A percentile compares a stretch with the other conserved stretches of the same genome.
phyloP scores from a whole-genome alignment of 345 rosid genomes.

The Anastatica hierochuntica region DNA sequence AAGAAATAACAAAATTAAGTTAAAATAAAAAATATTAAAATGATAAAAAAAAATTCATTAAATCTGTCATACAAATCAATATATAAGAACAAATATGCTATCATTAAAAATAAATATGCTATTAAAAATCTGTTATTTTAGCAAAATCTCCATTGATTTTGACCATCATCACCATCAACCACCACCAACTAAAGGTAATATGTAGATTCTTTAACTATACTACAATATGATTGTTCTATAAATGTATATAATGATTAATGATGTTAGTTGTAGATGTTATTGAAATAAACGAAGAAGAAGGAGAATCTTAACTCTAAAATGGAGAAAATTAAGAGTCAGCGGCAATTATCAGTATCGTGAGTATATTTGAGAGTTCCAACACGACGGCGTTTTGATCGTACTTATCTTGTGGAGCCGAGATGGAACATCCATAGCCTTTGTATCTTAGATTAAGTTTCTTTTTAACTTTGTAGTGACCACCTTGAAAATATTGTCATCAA shows the following conservation, averaged over 20 bases:
- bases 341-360: conserved; percentile 15
- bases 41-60: too few relatives aligned
- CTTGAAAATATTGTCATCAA: too few relatives aligned
- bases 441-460: conserved; percentile 89
- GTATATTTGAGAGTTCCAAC: conserved; percentile 19
- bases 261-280: conserved; percentile 5
- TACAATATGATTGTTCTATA: too few relatives aligned
- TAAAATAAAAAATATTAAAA: too few relatives aligned
- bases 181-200: conserved; percentile 13
- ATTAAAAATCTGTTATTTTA: too few relatives aligned
- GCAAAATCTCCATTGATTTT: conserved; percentile 47
- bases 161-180: conserved; percentile 28
- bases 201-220: too few relatives aligned
- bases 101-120: too few relatives aligned
- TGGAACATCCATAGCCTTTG: conserved; percentile 63
- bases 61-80: too few relatives aligned
- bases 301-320: conserved; percentile 33
- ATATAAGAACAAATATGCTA: too few relatives aligned
- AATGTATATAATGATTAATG: too few relatives aligned
- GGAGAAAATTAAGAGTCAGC: conserved; percentile 22
- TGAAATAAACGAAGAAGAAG: conserved; percentile 21
- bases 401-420: too few relatives aligned
- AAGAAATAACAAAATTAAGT: too few relatives aligned
- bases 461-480: conserved; percentile 19
- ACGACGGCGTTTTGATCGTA: conserved; percentile 25